These are phyloP conservation scores for Suhomyces kunorum DNA, from an alignment of 1,139 yeast species.

Conservation along the genomic window DNA sequence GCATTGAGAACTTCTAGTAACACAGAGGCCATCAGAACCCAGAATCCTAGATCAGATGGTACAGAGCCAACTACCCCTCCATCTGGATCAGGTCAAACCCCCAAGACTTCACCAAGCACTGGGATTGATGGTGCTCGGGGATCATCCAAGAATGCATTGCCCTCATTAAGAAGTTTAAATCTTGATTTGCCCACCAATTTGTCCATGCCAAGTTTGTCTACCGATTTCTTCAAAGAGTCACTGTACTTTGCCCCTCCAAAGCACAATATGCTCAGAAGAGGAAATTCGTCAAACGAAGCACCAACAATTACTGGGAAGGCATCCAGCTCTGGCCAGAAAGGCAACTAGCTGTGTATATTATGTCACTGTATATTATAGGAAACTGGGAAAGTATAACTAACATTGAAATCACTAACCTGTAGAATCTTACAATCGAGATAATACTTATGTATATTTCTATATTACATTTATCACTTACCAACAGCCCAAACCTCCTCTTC, in stretches of 20 bases:
- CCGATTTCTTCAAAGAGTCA: constrained; percentile 12
- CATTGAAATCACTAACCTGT: too few relatives aligned
- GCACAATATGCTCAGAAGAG: constrained; percentile 4
- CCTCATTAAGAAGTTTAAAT: constrained; percentile 53
- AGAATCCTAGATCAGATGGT: constrained; percentile 6
- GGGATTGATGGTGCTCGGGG: constrained; percentile 11
- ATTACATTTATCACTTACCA: constrained; percentile 54
- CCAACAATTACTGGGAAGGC: constrained; percentile 7
- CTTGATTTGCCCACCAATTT: constrained; percentile 49
- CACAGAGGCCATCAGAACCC: constrained; percentile 5
- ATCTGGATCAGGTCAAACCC: constrained; percentile 6
- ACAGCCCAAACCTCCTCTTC: constrained; percentile 87
- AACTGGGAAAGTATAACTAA: background rate
- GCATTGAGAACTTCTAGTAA: constrained; percentile 14
- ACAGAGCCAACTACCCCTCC: constrained; percentile 12
- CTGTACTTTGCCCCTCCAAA: constrained; percentile 8
- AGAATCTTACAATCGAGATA: too few relatives aligned
- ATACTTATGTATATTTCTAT: constrained; percentile 1
- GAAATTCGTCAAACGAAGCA: constrained; percentile 13
- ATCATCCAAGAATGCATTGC: constrained; percentile 40
- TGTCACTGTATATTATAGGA: constrained; percentile 6
- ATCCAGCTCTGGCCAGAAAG: constrained; percentile 6
- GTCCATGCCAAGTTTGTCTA: constrained; percentile 25
- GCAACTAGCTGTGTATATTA: constrained; percentile 8
- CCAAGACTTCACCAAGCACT: constrained; percentile 9